phyloP scores from a whole-genome alignment of 2,329 filamentous ascomycete species.

The Pyricularia sp. region DNA sequence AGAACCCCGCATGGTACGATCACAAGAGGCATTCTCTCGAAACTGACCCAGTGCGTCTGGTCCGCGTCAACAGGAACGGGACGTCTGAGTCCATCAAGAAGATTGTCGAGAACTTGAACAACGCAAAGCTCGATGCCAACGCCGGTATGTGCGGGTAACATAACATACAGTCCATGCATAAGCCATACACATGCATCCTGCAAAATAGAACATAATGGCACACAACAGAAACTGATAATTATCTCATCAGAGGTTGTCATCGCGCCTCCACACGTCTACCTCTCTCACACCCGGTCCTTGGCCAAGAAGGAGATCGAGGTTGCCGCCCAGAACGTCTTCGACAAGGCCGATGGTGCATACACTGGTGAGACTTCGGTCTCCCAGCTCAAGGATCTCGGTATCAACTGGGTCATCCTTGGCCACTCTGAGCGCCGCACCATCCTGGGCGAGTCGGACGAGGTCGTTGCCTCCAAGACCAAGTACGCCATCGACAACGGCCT shows the following conservation, averaged over 20 bases:
- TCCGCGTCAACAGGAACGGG: slow-evolving; percentile 62
- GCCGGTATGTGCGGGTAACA: slow-evolving; percentile 40
- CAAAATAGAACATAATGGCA: not conserved
- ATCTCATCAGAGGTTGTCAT: slow-evolving; percentile 73
- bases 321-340: slow-evolving; percentile 91
- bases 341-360: slow-evolving; percentile 93
- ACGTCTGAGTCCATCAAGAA: slow-evolving; percentile 77
- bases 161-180: not conserved
- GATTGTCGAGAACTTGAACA: slow-evolving; percentile 83
- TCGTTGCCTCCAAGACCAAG: slow-evolving; percentile 91
- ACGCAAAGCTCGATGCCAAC: slow-evolving; percentile 65
- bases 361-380: slow-evolving; percentile 91
- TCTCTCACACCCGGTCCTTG: slow-evolving; percentile 70
- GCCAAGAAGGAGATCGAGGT: slow-evolving; percentile 68
- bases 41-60: not conserved
- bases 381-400: slow-evolving; percentile 78
- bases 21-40: not conserved
- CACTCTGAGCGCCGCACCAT: slow-evolving; percentile 92
- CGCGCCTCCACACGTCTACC: slow-evolving; percentile 81
- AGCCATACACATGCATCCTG: too few species aligned
- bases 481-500: slow-evolving; percentile 76
- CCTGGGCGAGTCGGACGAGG: slow-evolving; percentile 71
- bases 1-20: not conserved
- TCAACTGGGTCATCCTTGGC: slow-evolving; percentile 83
- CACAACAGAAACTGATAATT: not conserved